These are phyloP conservation scores for Sicyos edulis DNA, from an alignment of 306 rosid species.

Conservation along the genomic window DNA sequence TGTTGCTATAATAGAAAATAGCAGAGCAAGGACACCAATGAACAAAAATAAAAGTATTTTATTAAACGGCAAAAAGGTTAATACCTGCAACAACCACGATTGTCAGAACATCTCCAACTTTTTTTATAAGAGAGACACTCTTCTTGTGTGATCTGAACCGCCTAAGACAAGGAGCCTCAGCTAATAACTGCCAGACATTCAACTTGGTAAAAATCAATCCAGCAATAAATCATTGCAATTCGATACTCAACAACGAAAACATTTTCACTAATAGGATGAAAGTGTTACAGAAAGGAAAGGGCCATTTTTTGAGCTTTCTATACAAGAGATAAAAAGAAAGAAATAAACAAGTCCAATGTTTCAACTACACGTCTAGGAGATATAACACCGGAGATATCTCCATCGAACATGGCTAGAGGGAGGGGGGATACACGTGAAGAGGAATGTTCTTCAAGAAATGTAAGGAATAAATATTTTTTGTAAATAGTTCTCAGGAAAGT, in stretches of 20 bases:
- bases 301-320: no score
- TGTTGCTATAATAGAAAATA: not conserved
- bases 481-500: not conserved
- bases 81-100: constrained; percentile 62
- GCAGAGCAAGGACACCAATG: not conserved
- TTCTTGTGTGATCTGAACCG: constrained; percentile 79
- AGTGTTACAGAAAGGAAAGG: no score
- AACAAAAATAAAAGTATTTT: not conserved
- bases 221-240: not conserved
- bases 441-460: not conserved
- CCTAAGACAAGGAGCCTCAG: constrained; percentile 54
- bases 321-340: no score
- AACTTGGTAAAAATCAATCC: constrained; percentile 11
- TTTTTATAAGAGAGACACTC: constrained; percentile 45
- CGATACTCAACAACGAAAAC: not conserved
- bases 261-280: no score
- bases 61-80: not conserved
- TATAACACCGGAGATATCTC: no score
- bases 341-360: no score
- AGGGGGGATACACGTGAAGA: not conserved
- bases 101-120: constrained; percentile 64
- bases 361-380: no score
- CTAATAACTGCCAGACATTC: constrained; percentile 62
- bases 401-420: no score
- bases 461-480: not conserved